phyloP scores from a whole-genome alignment of 345 rosid genomes.

The Mallotus nudiflorus region DNA sequence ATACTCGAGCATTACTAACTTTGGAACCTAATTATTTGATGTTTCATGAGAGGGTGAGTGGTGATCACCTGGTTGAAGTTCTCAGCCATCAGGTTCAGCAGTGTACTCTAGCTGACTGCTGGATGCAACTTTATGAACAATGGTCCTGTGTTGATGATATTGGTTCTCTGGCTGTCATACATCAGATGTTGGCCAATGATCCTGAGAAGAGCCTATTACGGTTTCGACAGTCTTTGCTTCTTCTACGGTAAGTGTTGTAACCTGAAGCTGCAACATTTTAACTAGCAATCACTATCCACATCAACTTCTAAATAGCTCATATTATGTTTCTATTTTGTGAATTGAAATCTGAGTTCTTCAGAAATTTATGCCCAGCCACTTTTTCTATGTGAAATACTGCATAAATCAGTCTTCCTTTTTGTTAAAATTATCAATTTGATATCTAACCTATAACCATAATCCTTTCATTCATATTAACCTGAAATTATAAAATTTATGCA shows the following conservation, averaged over 20 bases:
- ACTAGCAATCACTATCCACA: not conserved
- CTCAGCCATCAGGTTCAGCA: conserved; percentile 44
- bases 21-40: conserved; percentile 67
- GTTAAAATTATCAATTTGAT: not conserved
- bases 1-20: conserved; percentile 63
- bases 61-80: conserved; percentile 56
- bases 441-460: too few species aligned
- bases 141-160: conserved; percentile 97
- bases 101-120: conserved; percentile 72
- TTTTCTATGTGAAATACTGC: not conserved
- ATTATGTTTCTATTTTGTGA: conserved; percentile 5
- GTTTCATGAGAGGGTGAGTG: conserved; percentile 59
- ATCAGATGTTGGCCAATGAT: conserved; percentile 80
- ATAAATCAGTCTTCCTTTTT: not conserved
- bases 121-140: conserved; percentile 82
- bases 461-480: not conserved
- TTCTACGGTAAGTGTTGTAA: conserved; percentile 58
- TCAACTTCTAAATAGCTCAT: conserved; percentile 4
- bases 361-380: not conserved
- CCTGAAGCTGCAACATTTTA: conserved; percentile 9
- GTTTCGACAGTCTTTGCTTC: conserved; percentile 91
- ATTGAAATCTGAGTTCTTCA: not conserved
- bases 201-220: conserved; percentile 69
- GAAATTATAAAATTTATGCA: not conserved
- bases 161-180: conserved; percentile 82